phyloP scores from a whole-genome alignment of 345 rosid genomes.

The Eucalyptus coolabah region DNA sequence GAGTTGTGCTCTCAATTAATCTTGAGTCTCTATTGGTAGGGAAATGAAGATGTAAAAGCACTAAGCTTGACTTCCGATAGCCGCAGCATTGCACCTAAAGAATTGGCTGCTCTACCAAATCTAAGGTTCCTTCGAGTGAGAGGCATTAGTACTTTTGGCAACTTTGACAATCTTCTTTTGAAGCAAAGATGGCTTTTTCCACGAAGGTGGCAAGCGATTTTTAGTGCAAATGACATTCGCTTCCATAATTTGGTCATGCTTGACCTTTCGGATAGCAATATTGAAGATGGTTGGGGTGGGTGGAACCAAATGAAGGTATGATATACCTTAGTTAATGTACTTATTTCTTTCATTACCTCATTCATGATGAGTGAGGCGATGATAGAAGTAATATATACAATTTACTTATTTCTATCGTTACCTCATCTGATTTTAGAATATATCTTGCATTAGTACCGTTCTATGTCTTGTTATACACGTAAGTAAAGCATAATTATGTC shows the following conservation, averaged over 20 bases:
- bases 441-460: neutral
- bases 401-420: neutral
- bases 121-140: neutral
- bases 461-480: neutral
- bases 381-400: neutral
- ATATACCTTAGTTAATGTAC: neutral
- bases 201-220: neutral
- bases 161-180: neutral
- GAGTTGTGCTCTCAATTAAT: neutral
- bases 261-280: neutral
- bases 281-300: neutral
- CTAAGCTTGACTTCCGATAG: neutral
- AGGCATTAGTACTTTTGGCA: neutral
- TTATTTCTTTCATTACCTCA: neutral
- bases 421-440: neutral
- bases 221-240: neutral
- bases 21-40: neutral
- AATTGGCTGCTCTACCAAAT: neutral
- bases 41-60: neutral
- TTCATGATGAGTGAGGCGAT: neutral
- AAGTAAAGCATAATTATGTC: neutral
- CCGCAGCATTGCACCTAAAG: neutral
- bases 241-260: neutral
- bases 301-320: neutral
- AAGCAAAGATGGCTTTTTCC: neutral